Conservation (phyloP, 2,329 filamentous ascomycete genomes). For the Zymoseptoria crescenta region DNA sequence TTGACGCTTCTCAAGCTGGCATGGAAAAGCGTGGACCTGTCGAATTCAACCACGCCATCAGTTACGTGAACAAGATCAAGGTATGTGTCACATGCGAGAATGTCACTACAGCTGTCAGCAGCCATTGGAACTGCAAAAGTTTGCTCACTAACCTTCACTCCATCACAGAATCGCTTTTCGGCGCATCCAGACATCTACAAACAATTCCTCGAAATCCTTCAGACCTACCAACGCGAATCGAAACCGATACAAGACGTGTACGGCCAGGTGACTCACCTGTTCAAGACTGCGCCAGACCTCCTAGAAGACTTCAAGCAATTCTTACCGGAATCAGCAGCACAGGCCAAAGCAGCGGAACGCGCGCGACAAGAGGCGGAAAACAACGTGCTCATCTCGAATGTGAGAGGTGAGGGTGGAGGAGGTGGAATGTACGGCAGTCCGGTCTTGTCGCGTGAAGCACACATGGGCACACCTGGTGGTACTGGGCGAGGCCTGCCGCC, state of each 20-base stretch:
- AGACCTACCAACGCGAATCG: constrained; percentile 95
- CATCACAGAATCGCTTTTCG: constrained; percentile 81
- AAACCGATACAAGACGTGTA: constrained; percentile 99
- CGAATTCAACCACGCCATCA: constrained; percentile 98
- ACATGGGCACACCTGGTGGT: constrained; percentile 30
- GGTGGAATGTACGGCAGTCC: constrained; percentile 40
- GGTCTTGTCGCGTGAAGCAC: constrained; percentile 29
- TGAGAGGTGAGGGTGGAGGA: constrained; percentile 38
- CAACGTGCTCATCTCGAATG: constrained; percentile 56
- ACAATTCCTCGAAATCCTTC: constrained; percentile 94
- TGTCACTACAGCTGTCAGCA: background rate
- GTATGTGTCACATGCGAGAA: constrained; percentile 44
- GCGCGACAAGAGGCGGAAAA: constrained; percentile 60
- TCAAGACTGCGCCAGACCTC: constrained; percentile 86
- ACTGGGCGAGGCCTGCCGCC: constrained; percentile 59
- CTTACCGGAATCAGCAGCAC: constrained; percentile 78
- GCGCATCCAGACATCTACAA: constrained; percentile 98
- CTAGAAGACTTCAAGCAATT: constrained; percentile 99
- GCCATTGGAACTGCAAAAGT: constrained; percentile 2
- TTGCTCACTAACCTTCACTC: background rate
- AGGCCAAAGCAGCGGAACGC: constrained; percentile 49
- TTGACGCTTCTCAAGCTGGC: constrained; percentile 39
- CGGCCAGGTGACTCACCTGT: constrained; percentile 87
- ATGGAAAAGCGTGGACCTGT: constrained; percentile 86
- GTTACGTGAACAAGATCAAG: constrained; percentile 99